phyloP scores from a whole-genome alignment of 805 yeast genomes.

The Pichia manshurica region DNA sequence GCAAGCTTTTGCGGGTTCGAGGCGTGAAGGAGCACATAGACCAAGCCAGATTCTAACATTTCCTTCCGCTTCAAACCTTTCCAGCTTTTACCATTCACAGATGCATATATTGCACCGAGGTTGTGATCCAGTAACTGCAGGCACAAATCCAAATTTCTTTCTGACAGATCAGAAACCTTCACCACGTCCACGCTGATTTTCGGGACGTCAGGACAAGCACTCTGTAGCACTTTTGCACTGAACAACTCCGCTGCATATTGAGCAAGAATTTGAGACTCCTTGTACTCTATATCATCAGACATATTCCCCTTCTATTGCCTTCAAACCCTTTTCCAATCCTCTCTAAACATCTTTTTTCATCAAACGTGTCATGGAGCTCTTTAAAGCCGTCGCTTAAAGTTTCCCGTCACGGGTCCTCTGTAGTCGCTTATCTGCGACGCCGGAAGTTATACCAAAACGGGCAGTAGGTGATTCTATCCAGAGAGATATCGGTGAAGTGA shows the following conservation, averaged over 20 bases:
- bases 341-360: no score
- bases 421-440: no score
- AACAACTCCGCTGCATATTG: neutral
- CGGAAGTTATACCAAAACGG: no score
- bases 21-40: constrained; percentile 33
- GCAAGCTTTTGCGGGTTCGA: constrained; percentile 17
- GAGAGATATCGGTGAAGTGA: no score
- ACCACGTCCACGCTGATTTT: neutral
- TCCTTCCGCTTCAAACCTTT: constrained; percentile 37
- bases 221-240: neutral
- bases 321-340: no score
- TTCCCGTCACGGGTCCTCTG: no score
- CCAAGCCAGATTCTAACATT: constrained; percentile 42
- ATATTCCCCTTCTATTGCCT: neutral
- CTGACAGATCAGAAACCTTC: neutral
- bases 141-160: constrained; percentile 11
- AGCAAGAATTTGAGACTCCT: neutral
- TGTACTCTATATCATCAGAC: neutral
- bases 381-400: no score
- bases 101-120: constrained; percentile 22
- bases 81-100: constrained; percentile 37
- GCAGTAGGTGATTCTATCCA: no score
- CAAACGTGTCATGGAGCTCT: no score
- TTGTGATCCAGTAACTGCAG: constrained; percentile 23
- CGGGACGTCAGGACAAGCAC: neutral